These are phyloP conservation scores for Alloteropsis semialata DNA, from an alignment of 176 grass and related monocot species.

Conservation along the genomic window DNA sequence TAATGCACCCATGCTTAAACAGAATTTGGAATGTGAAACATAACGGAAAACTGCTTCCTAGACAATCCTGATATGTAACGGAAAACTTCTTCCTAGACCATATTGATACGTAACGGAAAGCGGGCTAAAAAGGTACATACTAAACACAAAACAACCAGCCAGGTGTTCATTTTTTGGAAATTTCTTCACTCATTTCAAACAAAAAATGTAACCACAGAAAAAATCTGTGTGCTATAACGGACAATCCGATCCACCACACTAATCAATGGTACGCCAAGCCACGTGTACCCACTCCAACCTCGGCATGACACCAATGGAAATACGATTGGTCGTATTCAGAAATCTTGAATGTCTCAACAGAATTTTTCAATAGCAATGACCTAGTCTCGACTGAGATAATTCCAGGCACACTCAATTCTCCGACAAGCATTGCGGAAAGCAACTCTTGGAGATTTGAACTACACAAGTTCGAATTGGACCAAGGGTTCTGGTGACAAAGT, in stretches of 20 bases:
- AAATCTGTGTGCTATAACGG: background rate
- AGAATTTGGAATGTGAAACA: slow-evolving; percentile 3
- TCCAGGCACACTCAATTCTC: slow-evolving; percentile 5
- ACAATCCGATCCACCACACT: background rate
- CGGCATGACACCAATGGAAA: background rate
- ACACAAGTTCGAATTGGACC: slow-evolving; percentile 9
- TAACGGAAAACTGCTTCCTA: background rate
- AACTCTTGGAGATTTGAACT: background rate
- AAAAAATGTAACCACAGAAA: background rate
- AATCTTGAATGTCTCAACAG: background rate
- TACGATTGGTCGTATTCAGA: background rate
- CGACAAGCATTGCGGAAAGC: background rate
- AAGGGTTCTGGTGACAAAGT: background rate
- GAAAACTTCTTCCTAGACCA: background rate
- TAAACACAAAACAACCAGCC: slow-evolving; percentile 12
- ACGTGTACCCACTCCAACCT: background rate
- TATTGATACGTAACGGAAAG: background rate
- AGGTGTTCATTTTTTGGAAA: background rate
- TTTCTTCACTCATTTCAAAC: background rate
- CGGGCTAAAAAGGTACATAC: slow-evolving; percentile 6
- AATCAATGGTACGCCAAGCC: background rate
- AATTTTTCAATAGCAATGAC: background rate
- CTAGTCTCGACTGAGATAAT: background rate
- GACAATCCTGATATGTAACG: background rate
- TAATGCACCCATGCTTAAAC: background rate